Percentiles rank a stretch among this genome's conserved stretches.
phyloP scores from a whole-genome alignment of 2,329 filamentous ascomycete species.

The Clarireedia paspali region DNA sequence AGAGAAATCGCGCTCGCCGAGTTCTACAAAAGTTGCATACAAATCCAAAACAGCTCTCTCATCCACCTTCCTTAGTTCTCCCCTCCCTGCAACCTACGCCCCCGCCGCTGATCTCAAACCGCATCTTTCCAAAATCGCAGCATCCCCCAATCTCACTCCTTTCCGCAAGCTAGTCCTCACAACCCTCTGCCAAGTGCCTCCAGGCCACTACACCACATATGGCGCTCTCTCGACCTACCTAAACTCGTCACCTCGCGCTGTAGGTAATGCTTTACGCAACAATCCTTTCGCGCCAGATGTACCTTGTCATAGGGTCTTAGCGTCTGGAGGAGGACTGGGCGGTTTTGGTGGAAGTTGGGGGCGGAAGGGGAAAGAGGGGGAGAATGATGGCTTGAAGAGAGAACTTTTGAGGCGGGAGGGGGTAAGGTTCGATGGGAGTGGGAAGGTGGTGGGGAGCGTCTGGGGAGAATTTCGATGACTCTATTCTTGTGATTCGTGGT shows the following conservation, averaged over 20 bases:
- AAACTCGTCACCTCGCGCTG: conserved; percentile 63
- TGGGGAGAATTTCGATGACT: conserved; percentile 18
- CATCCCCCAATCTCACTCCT: conserved; percentile 31
- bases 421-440: conserved; percentile 52
- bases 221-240: conserved; percentile 61
- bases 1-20: not conserved
- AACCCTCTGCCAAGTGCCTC: conserved; percentile 69
- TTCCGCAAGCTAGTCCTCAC: conserved; percentile 62
- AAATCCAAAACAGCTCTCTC: not conserved
- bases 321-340: conserved; percentile 62
- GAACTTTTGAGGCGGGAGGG: conserved; percentile 54
- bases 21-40: not conserved
- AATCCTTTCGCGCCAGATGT: conserved; percentile 81
- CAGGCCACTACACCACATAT: conserved; percentile 71
- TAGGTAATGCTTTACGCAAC: conserved; percentile 67
- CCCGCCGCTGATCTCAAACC: not conserved
- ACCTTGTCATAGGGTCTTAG: conserved; percentile 75
- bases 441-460: conserved; percentile 46
- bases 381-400: conserved; percentile 54
- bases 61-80: conserved; percentile 29
- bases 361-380: conserved; percentile 51
- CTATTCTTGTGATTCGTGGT: not conserved
- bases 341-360: conserved; percentile 65
- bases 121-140: conserved; percentile 20
- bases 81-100: conserved; percentile 29